phyloP scores from a whole-genome alignment of 2,329 filamentous ascomycete species.

The Sporothrix curviconia region DNA sequence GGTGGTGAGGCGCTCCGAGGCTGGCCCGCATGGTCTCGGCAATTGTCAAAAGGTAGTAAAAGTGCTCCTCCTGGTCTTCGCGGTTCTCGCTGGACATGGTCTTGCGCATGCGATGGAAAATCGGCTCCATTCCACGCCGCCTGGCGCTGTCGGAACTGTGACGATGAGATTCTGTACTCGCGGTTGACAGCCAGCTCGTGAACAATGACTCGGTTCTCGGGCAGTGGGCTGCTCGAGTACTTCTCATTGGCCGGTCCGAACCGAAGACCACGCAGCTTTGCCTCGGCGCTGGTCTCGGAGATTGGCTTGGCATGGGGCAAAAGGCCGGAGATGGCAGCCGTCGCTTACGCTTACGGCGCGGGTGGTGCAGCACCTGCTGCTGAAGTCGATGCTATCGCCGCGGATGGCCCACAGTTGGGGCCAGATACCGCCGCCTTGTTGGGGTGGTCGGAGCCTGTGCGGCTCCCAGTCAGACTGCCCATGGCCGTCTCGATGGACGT shows the following conservation, averaged over 20 bases:
- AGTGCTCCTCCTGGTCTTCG: slow-evolving; percentile 57
- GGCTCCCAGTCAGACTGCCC: slow-evolving; percentile 28
- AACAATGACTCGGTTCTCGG: slow-evolving; percentile 66
- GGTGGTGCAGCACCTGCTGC: no score
- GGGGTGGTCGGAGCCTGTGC: neutral
- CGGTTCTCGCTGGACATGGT: slow-evolving; percentile 61
- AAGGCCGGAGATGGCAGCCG: slow-evolving; percentile 7
- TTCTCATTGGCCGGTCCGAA: slow-evolving; percentile 32
- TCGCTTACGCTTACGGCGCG: no score
- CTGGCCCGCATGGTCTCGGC: slow-evolving; percentile 65
- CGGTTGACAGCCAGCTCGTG: slow-evolving; percentile 76
- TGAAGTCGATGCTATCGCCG: no score
- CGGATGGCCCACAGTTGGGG: neutral
- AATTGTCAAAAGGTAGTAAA: slow-evolving; percentile 63
- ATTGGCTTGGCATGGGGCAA: slow-evolving; percentile 7
- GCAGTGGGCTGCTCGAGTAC: slow-evolving; percentile 42
- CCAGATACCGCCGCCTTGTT: neutral
- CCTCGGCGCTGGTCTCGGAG: slow-evolving; percentile 23
- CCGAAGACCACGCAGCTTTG: slow-evolving; percentile 23
- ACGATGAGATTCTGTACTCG: slow-evolving; percentile 64
- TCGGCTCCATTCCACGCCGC: slow-evolving; percentile 39
- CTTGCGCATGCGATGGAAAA: slow-evolving; percentile 53
- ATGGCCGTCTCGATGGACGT: slow-evolving; percentile 30
- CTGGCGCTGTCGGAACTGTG: slow-evolving; percentile 53
- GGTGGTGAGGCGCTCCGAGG: slow-evolving; percentile 63